These are phyloP conservation scores for Cryphonectria radicalis DNA, from an alignment of 2,329 filamentous ascomycete genomes.

Conservation along the genomic window DNA sequence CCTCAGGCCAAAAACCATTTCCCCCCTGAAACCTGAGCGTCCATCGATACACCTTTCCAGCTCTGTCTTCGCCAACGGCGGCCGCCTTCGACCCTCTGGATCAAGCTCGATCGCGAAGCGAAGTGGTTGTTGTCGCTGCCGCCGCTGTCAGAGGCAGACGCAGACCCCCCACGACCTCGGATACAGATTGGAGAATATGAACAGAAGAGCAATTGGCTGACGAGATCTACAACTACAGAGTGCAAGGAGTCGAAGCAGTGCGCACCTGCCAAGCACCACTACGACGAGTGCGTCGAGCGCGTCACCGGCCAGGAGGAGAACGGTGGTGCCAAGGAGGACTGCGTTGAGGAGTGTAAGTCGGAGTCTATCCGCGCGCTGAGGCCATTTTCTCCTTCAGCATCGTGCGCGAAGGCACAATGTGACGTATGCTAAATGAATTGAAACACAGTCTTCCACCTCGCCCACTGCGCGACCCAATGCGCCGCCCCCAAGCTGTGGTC, in stretches of 20 bases:
- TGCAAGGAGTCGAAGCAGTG: conserved; percentile 88
- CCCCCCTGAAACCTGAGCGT: neutral
- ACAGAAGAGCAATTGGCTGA: conserved; percentile 18
- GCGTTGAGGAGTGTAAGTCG: conserved; percentile 96
- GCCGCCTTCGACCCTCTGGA: neutral
- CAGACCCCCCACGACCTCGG: neutral
- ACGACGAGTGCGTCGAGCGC: conserved; percentile 95
- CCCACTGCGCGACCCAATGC: conserved; percentile 91
- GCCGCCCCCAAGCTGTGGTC: conserved; percentile 96
- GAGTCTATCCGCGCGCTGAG: neutral
- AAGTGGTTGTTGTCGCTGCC: neutral
- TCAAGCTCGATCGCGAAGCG: neutral
- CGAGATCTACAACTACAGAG: conserved; percentile 59
- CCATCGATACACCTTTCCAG: neutral
- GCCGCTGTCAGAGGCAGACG: neutral
- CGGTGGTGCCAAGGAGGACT: conserved; percentile 82
- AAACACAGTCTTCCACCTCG: conserved; percentile 91
- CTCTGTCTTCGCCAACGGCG: neutral
- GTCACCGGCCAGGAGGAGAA: conserved; percentile 74
- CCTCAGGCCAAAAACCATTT: neutral
- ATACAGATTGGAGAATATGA: neutral
- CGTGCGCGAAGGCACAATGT: neutral
- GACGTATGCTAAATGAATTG: conserved; percentile 22
- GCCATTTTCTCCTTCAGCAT: neutral
- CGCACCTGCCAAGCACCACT: conserved; percentile 92